Conservation (phyloP, 2,329 filamentous ascomycete genomes). For the Gliomastix tumulicola region DNA sequence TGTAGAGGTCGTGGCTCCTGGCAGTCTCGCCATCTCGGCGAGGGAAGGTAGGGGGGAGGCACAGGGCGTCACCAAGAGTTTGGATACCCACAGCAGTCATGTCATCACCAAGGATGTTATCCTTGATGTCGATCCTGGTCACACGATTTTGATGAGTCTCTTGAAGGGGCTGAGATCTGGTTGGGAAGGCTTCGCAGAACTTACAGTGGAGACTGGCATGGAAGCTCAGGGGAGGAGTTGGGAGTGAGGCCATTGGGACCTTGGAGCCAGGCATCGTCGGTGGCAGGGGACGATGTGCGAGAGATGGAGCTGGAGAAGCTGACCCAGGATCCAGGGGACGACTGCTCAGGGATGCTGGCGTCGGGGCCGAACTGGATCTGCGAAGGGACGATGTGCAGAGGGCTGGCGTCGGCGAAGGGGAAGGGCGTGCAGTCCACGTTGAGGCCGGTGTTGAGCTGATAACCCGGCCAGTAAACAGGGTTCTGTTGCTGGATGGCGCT, state of each 20-base stretch:
- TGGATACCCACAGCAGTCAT: slow-evolving; percentile 5
- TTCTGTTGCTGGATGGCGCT: too few species aligned
- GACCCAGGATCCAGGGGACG: slow-evolving; percentile 44
- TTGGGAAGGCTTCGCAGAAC: slow-evolving; percentile 9
- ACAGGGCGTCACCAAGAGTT: slow-evolving; percentile 19
- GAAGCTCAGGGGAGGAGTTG: slow-evolving; percentile 41
- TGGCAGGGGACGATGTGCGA: slow-evolving; percentile 41
- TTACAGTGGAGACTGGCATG: slow-evolving; percentile 47
- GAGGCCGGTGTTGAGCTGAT: slow-evolving; percentile 37
- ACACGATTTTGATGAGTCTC: slow-evolving; percentile 4
- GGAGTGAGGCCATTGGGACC: slow-evolving; percentile 16
- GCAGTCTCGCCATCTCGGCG: slow-evolving; percentile 52
- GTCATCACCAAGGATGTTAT: slow-evolving; percentile 14
- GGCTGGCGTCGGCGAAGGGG: slow-evolving; percentile 31
- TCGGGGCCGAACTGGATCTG: slow-evolving; percentile 50
- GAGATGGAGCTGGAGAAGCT: slow-evolving; percentile 46
- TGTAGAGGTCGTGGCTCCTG: slow-evolving; percentile 64
- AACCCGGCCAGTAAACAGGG: slow-evolving; percentile 43
- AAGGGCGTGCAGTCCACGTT: slow-evolving; percentile 33
- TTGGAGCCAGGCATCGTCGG: slow-evolving; percentile 39
- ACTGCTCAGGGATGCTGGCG: slow-evolving; percentile 37
- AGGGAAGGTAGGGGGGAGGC: slow-evolving; percentile 29
- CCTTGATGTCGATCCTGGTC: slow-evolving; percentile 13
- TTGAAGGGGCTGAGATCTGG: not conserved
- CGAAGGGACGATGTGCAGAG: slow-evolving; percentile 48